Evolutionary conservation across 2,329 filamentous ascomycete genomes (phyloP).

Genomic region (Plenodomus tracheiphilus): DNA sequence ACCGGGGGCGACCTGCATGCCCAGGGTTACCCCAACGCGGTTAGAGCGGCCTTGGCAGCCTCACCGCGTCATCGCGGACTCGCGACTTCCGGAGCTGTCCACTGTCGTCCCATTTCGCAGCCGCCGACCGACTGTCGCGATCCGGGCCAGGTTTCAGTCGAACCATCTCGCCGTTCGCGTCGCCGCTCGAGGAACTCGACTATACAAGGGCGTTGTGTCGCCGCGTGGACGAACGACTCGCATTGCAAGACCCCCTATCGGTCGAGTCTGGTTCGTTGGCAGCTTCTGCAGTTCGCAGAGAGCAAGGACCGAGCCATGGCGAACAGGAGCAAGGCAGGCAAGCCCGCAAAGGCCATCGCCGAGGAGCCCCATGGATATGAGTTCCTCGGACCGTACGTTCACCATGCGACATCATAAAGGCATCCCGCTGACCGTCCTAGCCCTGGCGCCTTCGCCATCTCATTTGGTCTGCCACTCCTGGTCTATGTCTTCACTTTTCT

Average conservation of each 20-base stretch:
- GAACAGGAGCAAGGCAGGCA: constrained; percentile 26
- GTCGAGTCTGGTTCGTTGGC: constrained; percentile 7
- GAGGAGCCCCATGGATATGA: constrained; percentile 45
- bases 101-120: constrained; percentile 24
- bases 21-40: constrained; percentile 5
- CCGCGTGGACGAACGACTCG: no score
- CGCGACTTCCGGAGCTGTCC: constrained; percentile 15
- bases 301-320: constrained; percentile 25
- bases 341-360: constrained; percentile 14
- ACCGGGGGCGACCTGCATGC: constrained; percentile 21
- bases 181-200: no score
- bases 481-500: constrained; percentile 80
- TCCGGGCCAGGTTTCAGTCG: background rate
- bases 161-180: no score
- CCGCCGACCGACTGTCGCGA: background rate
- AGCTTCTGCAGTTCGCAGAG: constrained; percentile 4
- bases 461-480: constrained; percentile 76
- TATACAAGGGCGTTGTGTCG: background rate
- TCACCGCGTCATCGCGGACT: constrained; percentile 32
- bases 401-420: background rate
- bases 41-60: constrained; percentile 10
- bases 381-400: constrained; percentile 46
- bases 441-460: constrained; percentile 74
- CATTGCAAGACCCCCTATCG: constrained; percentile 17
- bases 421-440: constrained; percentile 51